phyloP scores from a whole-genome alignment of 2,329 filamentous ascomycete species.

The Sclerotinia minor region DNA sequence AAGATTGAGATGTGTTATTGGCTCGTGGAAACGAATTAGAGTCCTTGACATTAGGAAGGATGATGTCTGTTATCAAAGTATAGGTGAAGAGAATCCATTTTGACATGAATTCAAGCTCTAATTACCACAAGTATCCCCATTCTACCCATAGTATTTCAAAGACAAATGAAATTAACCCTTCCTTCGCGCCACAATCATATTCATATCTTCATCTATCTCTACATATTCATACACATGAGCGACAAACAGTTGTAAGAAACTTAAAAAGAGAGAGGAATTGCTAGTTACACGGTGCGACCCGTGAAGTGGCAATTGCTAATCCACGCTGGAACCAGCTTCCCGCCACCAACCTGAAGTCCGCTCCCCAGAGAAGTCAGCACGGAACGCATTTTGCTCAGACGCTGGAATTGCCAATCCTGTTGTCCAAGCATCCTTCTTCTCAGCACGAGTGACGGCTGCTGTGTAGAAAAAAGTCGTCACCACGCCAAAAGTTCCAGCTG shows the following conservation, averaged over 20 bases:
- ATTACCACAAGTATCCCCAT: background rate
- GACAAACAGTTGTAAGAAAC: background rate
- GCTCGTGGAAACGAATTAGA: background rate
- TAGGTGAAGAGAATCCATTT: background rate
- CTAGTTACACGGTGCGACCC: background rate
- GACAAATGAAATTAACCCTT: background rate
- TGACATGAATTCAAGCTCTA: background rate
- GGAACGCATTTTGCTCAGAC: background rate
- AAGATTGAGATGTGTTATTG: background rate
- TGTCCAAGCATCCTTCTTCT: background rate
- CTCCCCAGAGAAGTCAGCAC: background rate
- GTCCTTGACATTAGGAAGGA: conserved; percentile 6
- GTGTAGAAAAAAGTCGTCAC: background rate
- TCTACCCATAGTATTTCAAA: background rate
- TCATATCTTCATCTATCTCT: background rate
- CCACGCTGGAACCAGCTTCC: background rate
- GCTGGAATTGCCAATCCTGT: background rate
- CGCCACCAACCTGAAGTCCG: background rate
- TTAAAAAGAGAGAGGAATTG: background rate
- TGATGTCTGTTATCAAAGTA: background rate
- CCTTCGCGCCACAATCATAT: too few relatives aligned
- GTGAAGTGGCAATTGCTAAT: conserved; percentile 3
- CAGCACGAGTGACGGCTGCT: background rate
- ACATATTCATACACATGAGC: too few relatives aligned
- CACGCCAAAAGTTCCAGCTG: background rate